Conservation (phyloP, 2,329 filamentous ascomycete species). For the Septoria petroselini region DNA sequence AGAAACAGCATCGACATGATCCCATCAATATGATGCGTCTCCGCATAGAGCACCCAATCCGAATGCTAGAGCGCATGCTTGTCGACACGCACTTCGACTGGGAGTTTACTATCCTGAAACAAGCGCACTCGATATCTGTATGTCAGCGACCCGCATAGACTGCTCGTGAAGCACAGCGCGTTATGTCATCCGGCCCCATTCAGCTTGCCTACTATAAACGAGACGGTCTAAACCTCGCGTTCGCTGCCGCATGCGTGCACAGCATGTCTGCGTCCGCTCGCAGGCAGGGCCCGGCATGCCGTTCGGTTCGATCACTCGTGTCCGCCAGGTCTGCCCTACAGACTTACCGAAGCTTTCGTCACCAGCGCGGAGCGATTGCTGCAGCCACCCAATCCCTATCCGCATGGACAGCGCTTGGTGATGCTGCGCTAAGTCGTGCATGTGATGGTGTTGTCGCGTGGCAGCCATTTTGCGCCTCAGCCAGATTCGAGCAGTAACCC, state of each 20-base stretch:
- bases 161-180: neutral
- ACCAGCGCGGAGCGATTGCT: slow-evolving; percentile 2
- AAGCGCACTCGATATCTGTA: neutral
- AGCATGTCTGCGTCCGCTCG: neutral
- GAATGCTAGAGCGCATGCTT: neutral
- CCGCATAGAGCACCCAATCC: neutral
- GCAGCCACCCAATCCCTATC: slow-evolving; percentile 11
- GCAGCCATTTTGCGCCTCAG: slow-evolving; percentile 15
- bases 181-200: neutral
- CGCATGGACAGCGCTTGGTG: slow-evolving; percentile 4
- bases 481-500: slow-evolving; percentile 12
- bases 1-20: neutral
- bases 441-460: slow-evolving; percentile 16
- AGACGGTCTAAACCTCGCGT: slow-evolving; percentile 1
- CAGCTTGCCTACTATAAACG: neutral
- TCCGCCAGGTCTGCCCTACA: slow-evolving; percentile 7
- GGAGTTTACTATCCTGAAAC: slow-evolving; percentile 13
- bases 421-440: slow-evolving; percentile 19
- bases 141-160: slow-evolving; percentile 1
- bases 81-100: neutral
- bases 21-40: neutral
- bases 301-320: neutral
- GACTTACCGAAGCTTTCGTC: slow-evolving; percentile 1
- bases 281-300: neutral
- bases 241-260: slow-evolving; percentile 8